Evolutionary conservation across 2,329 filamentous ascomycete genomes (phyloP).

Genomic region (Sclerotinia spermophila): DNA sequence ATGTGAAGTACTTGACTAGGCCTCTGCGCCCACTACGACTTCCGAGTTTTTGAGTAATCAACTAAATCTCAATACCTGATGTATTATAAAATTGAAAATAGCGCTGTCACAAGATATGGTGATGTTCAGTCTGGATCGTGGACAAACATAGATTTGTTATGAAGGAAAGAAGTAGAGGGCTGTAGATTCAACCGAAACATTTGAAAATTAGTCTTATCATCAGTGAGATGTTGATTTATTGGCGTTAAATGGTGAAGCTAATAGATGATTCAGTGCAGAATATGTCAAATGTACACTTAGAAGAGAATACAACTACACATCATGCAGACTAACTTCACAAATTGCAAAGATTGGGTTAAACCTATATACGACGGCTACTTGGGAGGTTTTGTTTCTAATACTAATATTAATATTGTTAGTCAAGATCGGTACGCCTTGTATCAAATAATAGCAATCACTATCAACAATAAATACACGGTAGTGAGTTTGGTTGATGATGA

Average conservation of each 20-base stretch:
- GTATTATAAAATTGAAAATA: not conserved
- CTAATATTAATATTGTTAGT: no score
- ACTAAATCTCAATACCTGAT: not conserved
- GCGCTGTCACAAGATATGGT: not conserved
- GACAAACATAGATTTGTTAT: not conserved
- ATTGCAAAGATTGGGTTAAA: not conserved
- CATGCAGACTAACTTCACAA: no score
- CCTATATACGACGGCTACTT: not conserved
- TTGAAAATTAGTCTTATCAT: not conserved
- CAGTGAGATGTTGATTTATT: not conserved
- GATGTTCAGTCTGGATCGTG: not conserved
- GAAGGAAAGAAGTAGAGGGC: no score
- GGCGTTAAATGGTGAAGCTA: not conserved
- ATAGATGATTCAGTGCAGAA: not conserved
- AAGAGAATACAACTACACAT: not conserved
- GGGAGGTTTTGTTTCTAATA: rapidly evolving
- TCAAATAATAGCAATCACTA: no score
- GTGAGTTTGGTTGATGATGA: not conserved
- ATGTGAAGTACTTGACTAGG: not conserved
- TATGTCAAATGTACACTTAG: not conserved
- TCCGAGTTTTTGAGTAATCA: not conserved
- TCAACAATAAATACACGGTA: no score
- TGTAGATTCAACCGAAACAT: no score
- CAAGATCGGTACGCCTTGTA: no score
- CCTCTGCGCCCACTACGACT: not conserved